Base-by-base conservation (phyloP, 768 basidiomycete species). In the Zangia roseola region DNA sequence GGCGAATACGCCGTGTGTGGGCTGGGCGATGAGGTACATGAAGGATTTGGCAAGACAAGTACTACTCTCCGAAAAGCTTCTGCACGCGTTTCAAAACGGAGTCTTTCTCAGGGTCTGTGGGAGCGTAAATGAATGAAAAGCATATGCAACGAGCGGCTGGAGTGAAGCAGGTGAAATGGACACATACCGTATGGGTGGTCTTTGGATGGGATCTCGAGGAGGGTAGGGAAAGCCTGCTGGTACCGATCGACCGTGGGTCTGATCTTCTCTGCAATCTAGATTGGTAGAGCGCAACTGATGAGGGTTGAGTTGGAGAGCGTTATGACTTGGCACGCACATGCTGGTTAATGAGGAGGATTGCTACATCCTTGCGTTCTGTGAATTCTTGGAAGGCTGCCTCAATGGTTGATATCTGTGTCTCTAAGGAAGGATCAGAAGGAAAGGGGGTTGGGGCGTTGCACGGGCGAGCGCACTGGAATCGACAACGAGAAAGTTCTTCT, bases 401-500 rank as follows among this genome's bases (percentile, higher is more conserved):
- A 57, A 99, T 94, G 5, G 83, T 81, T 4, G 91, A 86, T 38
- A 91, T 79, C 64, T 91, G 88, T 3, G 97, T 99, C 70, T 95
- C 95, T 97, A 55, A 14, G 14, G 23, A 40, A 43, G 44, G 37
- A 44, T 68, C 10, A 59, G 50, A 24, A 33, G 31, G 36, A 39
- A 38, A 24, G n/a, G 17, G 44, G 33, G 46, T 38, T 35, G 20
- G 10, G 23, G 28, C 4, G 35, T 20, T 54, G 47, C 37, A 44
- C 31, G 35, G 28, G 40, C 20, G 43, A n/a, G 74, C 88, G 54
- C 62, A 97, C 97, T 99, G 10, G 86, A 64, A 60, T 97, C 95
- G 33, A 97, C 97, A 26, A 97, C 83, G 39, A 98, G 75, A 69
- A 99, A 98, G 74, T 97, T 99, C 86, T 97, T 97, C 78, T 88